Evolutionary conservation across 2,329 filamentous ascomycete species (phyloP), one percentile per base, ranked within the genome.

Genomic region (Anisogramma anomala): DNA sequence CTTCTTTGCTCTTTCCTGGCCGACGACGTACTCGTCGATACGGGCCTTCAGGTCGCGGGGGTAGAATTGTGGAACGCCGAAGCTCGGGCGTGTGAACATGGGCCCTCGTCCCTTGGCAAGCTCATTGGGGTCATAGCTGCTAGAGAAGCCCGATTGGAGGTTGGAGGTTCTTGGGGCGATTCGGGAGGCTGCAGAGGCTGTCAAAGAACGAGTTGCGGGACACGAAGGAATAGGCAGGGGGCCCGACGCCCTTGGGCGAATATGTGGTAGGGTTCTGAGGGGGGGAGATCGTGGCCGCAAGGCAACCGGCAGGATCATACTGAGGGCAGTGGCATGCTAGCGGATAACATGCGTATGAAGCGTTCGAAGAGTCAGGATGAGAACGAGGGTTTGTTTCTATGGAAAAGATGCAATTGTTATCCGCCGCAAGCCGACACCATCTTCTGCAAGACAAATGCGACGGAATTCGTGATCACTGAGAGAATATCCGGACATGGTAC

Each of bases 11-110:
- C 86, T 78, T 50, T 95, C 86, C 61, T 98, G 91, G 30, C 89
- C 91, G 3, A 98, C 89, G 1, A 98, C 89, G 58, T 93, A 98
- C 56, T 91, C 84, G 58, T 98, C 91, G 23, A 96, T 77, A 54
- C 91, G 83, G 55, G 85, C 79, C 67, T 96, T 95, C 53, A 98
- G 69, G 52, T 77, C 71, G 43, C 72, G 67, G 2, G 77, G 77
- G 41, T 80, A 81, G 56, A 80, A 77, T 38, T 72, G 67, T 2
- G 76, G 74, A 13, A 78, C 74, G 40, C 75, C 76, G 49, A 74
- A 72, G 41, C 59, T 70, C 41, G 63, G 53, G 56, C 74, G 74
- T 46, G 59, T 67, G 55, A 77, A 77, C 67, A 78, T 77, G 28
- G 74, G 74, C 3, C 74, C 74, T 7, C 72, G 67, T 23, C 69